Evolutionary conservation across 2,329 filamentous ascomycete species (phyloP), one percentile per base, ranked within the genome.

Genomic region (Botrytis cinerea): DNA sequence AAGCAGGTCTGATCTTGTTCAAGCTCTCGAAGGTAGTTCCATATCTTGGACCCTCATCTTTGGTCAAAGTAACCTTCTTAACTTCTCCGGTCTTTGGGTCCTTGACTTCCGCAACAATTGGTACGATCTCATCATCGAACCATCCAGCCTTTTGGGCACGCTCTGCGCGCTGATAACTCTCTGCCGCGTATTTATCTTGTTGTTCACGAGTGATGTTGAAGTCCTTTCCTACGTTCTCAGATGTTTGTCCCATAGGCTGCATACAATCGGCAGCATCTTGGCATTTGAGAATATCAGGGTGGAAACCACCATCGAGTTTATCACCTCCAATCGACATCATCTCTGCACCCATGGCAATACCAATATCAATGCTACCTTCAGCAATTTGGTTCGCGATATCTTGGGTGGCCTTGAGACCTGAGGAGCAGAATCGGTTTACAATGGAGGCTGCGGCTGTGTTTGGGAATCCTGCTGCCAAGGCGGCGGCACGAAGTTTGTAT

Each of bases 181-280:
- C 94, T 16, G 92, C 92, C 0, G 96, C 93, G 82, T 91, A 98
- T 77, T 87, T 86, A 83, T 99, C 96, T 84, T 98, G 93, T 81
- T 85, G 84, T 81, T 95, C 90, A 75, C 96, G 89, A 2, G 89
- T 85, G 81, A 99, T 91, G 81, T 92, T 89, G 83, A 98, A 98
- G 84, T 98, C 96, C 67, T 90, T 90, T 79, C 92, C 94, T 43
- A 99, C 94, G 81, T 98, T 98, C 86, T 99, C 96, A 74, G 92
- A 95, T 4, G 96, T 99, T 89, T 97, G 97, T 35, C 96, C 96
- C 96, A 99, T 99, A 77, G 95, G 93, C 87, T 94, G 89, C 89
- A 95, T 89, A 87, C 94, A 96, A 84, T 98, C 95, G 64, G 83
- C 83, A 0, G 94, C 89, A 81, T 98, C 93, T 81, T 94, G 92